Percentiles rank a stretch among this genome's conserved stretches.
phyloP scores from a whole-genome alignment of 176 grass and related monocot genomes.

The Guadua angustifolia region DNA sequence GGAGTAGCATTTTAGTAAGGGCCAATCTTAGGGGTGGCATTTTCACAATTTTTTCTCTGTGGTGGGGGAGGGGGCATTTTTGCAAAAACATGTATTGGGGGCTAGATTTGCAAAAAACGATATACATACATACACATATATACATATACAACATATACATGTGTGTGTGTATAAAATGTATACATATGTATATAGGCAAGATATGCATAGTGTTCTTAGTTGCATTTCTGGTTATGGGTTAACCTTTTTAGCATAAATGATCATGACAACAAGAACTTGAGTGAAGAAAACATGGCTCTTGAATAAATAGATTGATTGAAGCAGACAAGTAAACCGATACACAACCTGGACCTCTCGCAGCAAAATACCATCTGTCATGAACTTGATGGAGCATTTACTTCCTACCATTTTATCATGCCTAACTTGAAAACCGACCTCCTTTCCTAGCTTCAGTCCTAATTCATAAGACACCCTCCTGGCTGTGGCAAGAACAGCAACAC shows the following conservation, averaged over 20 bases:
- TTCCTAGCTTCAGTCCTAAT: conserved; percentile 81
- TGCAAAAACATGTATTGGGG: too few relatives aligned
- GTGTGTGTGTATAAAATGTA: too few relatives aligned
- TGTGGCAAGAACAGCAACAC: conserved; percentile 94
- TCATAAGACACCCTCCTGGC: conserved; percentile 86
- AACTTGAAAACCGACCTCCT: conserved; percentile 97
- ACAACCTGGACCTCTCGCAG: conserved; percentile 89
- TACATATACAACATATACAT: too few relatives aligned
- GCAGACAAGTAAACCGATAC: conserved; percentile 44
- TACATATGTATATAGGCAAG: too few relatives aligned
- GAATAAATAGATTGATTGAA: conserved; percentile 37
- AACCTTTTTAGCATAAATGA: conserved; percentile 31
- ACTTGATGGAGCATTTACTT: conserved; percentile 87
- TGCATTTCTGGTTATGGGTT: conserved; percentile 21
- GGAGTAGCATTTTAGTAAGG: too few relatives aligned
- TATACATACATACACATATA: too few relatives aligned
- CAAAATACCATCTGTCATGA: conserved; percentile 99
- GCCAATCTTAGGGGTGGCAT: too few relatives aligned
- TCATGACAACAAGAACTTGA: conserved; percentile 8
- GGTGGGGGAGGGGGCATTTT: too few relatives aligned
- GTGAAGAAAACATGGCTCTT: conserved; percentile 20
- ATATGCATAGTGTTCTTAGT: background rate
- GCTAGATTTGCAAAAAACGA: too few relatives aligned
- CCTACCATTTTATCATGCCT: conserved; percentile 89
- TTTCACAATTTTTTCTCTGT: too few relatives aligned